Conservation (phyloP, 176 grass and related monocot species). For the Triticum dicoccoides region DNA sequence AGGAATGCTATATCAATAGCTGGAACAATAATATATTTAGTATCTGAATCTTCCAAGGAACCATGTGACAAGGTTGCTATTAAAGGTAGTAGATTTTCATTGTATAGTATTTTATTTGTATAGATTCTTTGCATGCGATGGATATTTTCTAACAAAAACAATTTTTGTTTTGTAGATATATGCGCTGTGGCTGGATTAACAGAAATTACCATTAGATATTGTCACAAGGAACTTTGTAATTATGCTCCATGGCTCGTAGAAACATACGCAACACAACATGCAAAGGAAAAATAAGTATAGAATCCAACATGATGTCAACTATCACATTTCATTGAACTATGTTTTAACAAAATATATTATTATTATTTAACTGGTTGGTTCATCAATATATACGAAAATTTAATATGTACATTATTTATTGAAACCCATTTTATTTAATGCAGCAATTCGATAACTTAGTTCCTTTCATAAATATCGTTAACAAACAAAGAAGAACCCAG, state of each 20-base stretch:
- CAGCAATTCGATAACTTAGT: neutral
- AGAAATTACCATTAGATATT: conserved; percentile 7
- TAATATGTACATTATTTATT: neutral
- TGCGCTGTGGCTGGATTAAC: neutral
- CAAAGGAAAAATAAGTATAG: neutral
- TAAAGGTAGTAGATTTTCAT: conserved; percentile 2
- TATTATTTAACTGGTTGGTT: neutral
- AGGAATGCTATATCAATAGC: conserved; percentile 12
- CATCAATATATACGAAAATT: neutral
- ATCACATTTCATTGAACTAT: neutral
- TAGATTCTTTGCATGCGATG: neutral
- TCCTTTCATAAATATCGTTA: neutral
- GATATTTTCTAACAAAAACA: neutral
- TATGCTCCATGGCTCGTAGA: neutral
- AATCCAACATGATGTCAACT: neutral
- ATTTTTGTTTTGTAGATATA: neutral
- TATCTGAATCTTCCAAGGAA: conserved; percentile 4
- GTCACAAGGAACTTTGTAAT: neutral
- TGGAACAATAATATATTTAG: conserved; percentile 18
- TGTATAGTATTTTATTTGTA: neutral
- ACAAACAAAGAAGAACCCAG: neutral
- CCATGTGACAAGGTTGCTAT: neutral
- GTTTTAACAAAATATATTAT: neutral
- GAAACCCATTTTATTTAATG: neutral
- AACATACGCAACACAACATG: neutral